Evolutionary conservation across 2,329 filamentous ascomycete species (phyloP).

Genomic region (Geosmithia flava): DNA sequence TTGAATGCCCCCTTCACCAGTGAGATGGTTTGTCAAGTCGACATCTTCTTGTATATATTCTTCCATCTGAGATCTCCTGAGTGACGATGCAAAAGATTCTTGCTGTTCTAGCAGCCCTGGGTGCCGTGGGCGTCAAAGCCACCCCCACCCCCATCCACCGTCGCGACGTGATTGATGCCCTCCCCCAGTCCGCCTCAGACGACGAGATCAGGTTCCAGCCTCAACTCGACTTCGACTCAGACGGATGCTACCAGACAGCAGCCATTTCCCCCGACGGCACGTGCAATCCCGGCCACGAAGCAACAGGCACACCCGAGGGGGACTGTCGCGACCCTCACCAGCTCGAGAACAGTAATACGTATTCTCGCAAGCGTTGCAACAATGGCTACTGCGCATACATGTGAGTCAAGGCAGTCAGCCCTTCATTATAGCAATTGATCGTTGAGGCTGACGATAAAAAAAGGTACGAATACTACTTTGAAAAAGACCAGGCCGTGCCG

Average conservation of each 20-base stretch:
- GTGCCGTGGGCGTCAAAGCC: not conserved
- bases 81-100: no score
- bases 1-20: no score
- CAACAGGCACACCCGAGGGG: conserved; percentile 14
- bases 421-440: no score
- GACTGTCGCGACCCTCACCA: conserved; percentile 16
- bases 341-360: conserved; percentile 17
- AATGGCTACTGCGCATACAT: conserved; percentile 19
- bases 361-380: conserved; percentile 18
- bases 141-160: no score
- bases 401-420: no score
- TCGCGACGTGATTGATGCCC: conserved; percentile 13
- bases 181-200: conserved; percentile 18
- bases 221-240: conserved; percentile 23
- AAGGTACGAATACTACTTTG: conserved; percentile 24
- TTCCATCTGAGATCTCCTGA: no score
- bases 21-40: no score
- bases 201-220: conserved; percentile 22
- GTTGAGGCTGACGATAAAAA: no score
- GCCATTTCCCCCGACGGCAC: conserved; percentile 24
- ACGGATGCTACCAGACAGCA: conserved; percentile 32
- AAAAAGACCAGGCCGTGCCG: conserved; percentile 26
- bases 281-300: conserved; percentile 11
- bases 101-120: no score
- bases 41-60: no score